Evolutionary conservation across 495 filamentous ascomycete species (phyloP).

Genomic region (Aspergillus funiculosus): DNA sequence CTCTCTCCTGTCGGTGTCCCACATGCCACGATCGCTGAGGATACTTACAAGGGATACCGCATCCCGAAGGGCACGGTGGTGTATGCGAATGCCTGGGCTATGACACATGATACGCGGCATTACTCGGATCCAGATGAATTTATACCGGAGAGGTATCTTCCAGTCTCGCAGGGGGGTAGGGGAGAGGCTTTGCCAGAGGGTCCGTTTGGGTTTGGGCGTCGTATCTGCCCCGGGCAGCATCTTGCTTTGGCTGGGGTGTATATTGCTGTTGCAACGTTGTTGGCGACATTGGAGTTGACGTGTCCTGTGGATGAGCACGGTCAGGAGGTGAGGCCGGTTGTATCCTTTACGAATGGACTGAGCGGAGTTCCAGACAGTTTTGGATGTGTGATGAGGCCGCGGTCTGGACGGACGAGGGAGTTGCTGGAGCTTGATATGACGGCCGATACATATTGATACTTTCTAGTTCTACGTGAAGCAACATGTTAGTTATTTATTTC

Average conservation of each 20-base stretch:
- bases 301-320: slow-evolving; percentile 19
- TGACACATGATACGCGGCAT: slow-evolving; percentile 35
- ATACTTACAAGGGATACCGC: slow-evolving; percentile 44
- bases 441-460: too few species aligned
- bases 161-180: slow-evolving; percentile 37
- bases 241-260: slow-evolving; percentile 18
- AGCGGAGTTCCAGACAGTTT: slow-evolving; percentile 22
- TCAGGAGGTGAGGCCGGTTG: slow-evolving; percentile 1
- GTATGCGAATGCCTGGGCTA: slow-evolving; percentile 40
- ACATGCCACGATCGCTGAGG: slow-evolving; percentile 46
- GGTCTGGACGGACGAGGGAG: slow-evolving; percentile 1
- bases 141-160: slow-evolving; percentile 40
- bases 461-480: too few species aligned
- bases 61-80: slow-evolving; percentile 43
- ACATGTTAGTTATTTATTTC: too few species aligned
- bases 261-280: slow-evolving; percentile 17
- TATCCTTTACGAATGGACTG: slow-evolving; percentile 18
- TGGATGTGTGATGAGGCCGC: slow-evolving; percentile 11
- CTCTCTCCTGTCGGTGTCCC: slow-evolving; percentile 41
- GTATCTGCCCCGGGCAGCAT: slow-evolving; percentile 21
- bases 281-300: slow-evolving; percentile 16
- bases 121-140: slow-evolving; percentile 37
- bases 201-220: slow-evolving; percentile 48
- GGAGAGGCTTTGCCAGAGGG: slow-evolving; percentile 46
- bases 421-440: too few species aligned